Conservation (phyloP, 2,329 filamentous ascomycete genomes). For the Zymoseptoria passerinii region DNA sequence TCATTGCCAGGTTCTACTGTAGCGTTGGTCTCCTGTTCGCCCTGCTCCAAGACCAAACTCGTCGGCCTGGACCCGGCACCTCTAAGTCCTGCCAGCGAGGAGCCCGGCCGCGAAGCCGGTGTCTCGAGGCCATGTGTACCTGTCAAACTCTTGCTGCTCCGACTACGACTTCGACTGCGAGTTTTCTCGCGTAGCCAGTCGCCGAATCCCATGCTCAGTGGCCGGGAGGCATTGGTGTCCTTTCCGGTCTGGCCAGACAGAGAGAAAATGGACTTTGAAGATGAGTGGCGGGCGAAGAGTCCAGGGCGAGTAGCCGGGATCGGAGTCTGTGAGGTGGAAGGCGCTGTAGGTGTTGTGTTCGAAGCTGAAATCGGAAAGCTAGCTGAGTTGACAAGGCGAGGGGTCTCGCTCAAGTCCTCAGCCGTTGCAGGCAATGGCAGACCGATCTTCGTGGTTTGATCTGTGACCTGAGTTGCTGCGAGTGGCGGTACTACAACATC, state of each 20-base stretch:
- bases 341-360: neutral
- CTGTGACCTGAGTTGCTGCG: neutral
- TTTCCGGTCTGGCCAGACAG: neutral
- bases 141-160: neutral
- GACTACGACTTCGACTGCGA: neutral
- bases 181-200: neutral
- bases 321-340: neutral
- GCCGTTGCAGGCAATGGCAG: neutral
- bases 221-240: neutral
- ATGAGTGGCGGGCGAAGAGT: neutral
- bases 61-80: neutral
- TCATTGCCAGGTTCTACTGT: neutral
- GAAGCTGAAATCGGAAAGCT: neutral
- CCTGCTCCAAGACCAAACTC: neutral
- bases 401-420: too few species aligned
- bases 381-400: neutral
- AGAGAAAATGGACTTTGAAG: neutral
- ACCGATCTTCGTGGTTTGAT: neutral
- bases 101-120: constrained; percentile 1
- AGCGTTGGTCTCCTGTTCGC: neutral
- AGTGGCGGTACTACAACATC: neutral
- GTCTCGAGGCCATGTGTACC: constrained; percentile 3
- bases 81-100: neutral
- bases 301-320: neutral
- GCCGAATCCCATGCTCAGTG: neutral